These are phyloP conservation scores for Didymellaceae sp. DNA, from an alignment of 2,329 filamentous ascomycete species.

Conservation along the genomic window DNA sequence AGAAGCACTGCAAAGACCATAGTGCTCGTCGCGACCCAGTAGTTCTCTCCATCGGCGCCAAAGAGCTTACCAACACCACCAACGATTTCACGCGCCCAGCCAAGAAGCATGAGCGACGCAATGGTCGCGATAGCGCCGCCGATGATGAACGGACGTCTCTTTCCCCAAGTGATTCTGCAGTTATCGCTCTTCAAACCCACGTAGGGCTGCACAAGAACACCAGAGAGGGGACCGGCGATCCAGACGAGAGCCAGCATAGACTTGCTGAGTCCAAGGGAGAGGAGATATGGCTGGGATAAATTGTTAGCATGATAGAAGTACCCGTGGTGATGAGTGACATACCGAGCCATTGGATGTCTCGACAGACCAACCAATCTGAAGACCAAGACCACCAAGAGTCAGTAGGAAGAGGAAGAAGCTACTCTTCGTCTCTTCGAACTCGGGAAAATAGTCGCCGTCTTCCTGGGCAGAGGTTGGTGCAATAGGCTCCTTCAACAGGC, in stretches of 20 bases:
- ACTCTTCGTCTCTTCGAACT: constrained; percentile 74
- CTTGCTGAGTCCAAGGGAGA: constrained; percentile 60
- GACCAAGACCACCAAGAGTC: constrained; percentile 82
- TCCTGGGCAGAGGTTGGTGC: constrained; percentile 45
- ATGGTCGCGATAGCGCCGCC: constrained; percentile 58
- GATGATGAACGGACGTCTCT: constrained; percentile 60
- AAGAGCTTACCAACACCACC: constrained; percentile 72
- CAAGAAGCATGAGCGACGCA: constrained; percentile 56
- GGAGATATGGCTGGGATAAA: constrained; percentile 54
- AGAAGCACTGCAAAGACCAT: constrained; percentile 83
- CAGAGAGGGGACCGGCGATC: constrained; percentile 63
- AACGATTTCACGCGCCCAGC: constrained; percentile 63
- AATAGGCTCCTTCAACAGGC: constrained; percentile 42
- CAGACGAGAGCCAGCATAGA: constrained; percentile 60
- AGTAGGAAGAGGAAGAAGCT: constrained; percentile 84
- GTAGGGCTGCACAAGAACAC: constrained; percentile 61
- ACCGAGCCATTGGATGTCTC: constrained; percentile 90
- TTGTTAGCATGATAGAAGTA: not conserved
- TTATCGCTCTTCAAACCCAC: constrained; percentile 62
- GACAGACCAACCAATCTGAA: constrained; percentile 96
- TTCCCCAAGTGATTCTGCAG: constrained; percentile 56
- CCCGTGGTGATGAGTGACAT: constrained; percentile 33
- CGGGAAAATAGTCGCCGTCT: constrained; percentile 52
- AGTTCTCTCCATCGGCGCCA: constrained; percentile 70
- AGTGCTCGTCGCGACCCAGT: constrained; percentile 67